phyloP scores from a whole-genome alignment of 2,329 filamentous ascomycete genomes.

The Sporothrix euskadiensis region DNA sequence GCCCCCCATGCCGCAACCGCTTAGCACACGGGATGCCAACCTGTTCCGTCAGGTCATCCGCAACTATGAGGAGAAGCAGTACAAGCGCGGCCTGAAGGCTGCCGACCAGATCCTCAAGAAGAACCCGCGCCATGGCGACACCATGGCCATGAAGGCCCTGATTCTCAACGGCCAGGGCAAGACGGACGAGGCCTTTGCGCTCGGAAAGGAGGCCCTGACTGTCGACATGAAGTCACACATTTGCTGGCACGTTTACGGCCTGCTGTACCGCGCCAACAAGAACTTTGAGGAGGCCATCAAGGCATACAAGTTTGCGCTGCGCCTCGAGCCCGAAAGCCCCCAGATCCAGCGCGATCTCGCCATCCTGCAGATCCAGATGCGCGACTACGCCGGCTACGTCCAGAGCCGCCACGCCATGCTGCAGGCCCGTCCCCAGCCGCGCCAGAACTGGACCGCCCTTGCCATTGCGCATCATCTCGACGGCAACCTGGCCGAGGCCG shows the following conservation, averaged over 20 bases:
- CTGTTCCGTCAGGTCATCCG: slow-evolving; percentile 95
- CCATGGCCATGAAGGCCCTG: slow-evolving; percentile 97
- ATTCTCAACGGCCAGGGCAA: slow-evolving; percentile 93
- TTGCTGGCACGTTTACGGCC: slow-evolving; percentile 98
- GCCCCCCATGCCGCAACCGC: slow-evolving; percentile 66
- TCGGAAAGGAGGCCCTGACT: slow-evolving; percentile 88
- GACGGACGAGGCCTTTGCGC: slow-evolving; percentile 86
- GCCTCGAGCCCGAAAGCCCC: slow-evolving; percentile 86
- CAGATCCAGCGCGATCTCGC: slow-evolving; percentile 95
- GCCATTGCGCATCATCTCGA: slow-evolving; percentile 89
- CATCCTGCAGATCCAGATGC: slow-evolving; percentile 91
- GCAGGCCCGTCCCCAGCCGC: slow-evolving; percentile 73
- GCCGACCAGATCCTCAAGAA: slow-evolving; percentile 97
- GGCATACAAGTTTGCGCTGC: slow-evolving; percentile 94
- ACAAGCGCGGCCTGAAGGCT: slow-evolving; percentile 90
- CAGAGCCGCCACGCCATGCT: slow-evolving; percentile 87
- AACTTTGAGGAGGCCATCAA: slow-evolving; percentile 99
- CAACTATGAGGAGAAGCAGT: slow-evolving; percentile 97
- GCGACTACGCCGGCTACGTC: slow-evolving; percentile 91
- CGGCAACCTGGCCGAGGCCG: slow-evolving; percentile 82
- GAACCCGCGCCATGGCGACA: slow-evolving; percentile 94
- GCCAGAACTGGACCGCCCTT: slow-evolving; percentile 97
- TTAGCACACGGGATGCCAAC: slow-evolving; percentile 84
- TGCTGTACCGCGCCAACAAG: slow-evolving; percentile 90
- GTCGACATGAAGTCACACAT: slow-evolving; percentile 99